phyloP scores from a whole-genome alignment of 164 flowering plant genomes.

The Nymphaea thermarum region DNA sequence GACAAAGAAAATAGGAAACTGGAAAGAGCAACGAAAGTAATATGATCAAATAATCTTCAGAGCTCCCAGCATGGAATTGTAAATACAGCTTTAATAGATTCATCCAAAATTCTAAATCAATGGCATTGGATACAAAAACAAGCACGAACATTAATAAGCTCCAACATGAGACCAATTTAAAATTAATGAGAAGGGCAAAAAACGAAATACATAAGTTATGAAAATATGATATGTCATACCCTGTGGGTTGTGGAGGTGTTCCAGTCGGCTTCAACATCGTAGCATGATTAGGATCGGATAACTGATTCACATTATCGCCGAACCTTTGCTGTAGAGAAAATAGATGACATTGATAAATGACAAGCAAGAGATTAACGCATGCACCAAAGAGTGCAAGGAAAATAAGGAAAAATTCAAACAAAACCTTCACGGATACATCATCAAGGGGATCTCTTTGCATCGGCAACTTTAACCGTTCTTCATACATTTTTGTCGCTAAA shows the following conservation, averaged over 20 bases:
- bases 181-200: background rate
- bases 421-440: slow-evolving; percentile 86
- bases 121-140: no score
- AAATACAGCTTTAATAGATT: no score
- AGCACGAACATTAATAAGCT: no score
- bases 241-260: slow-evolving; percentile 75
- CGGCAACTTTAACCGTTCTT: slow-evolving; percentile 71
- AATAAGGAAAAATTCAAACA: background rate
- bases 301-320: slow-evolving; percentile 68
- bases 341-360: background rate
- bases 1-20: no score
- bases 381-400: no score
- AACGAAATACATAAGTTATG: background rate
- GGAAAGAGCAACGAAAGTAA: no score
- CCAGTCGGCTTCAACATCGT: slow-evolving; percentile 72
- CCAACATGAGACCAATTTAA: no score
- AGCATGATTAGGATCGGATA: slow-evolving; percentile 76
- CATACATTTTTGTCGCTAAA: slow-evolving; percentile 93
- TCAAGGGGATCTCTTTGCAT: slow-evolving; percentile 77
- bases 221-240: slow-evolving; percentile 28
- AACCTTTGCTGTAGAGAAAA: slow-evolving; percentile 55
- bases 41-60: no score
- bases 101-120: no score
- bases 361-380: background rate
- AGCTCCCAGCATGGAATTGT: no score